These are phyloP conservation scores for Hypoxylon rickii DNA, from an alignment of 495 filamentous ascomycete species.

Conservation along the genomic window DNA sequence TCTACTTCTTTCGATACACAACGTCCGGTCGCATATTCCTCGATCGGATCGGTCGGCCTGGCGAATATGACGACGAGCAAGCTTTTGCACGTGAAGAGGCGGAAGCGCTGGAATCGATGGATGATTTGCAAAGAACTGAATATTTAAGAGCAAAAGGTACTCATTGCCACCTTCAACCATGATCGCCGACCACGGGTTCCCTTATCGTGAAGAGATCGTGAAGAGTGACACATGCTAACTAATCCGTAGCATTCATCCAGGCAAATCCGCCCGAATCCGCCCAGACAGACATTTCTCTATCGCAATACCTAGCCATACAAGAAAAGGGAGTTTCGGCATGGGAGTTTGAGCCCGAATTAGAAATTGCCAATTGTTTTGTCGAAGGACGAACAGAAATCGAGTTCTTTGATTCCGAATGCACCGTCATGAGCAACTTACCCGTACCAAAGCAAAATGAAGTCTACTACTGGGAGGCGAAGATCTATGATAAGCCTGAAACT, in stretches of 20 bases:
- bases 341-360: conserved; percentile 97
- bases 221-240: conserved; percentile 18
- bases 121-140: conserved; percentile 86
- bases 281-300: conserved; percentile 95
- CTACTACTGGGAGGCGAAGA: conserved; percentile 99
- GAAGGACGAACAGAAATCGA: conserved; percentile 96
- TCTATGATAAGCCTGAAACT: conserved; percentile 93
- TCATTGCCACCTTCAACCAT: neutral
- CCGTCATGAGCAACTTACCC: conserved; percentile 94
- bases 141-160: conserved; percentile 95
- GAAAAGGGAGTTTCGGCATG: conserved; percentile 98
- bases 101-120: conserved; percentile 93
- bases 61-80: conserved; percentile 98
- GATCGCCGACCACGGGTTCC: neutral
- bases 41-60: conserved; percentile 89
- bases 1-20: conserved; percentile 96
- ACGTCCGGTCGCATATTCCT: conserved; percentile 86
- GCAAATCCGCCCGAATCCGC: conserved; percentile 93
- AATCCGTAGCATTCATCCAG: conserved; percentile 77
- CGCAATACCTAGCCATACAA: conserved; percentile 96
- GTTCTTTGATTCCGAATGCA: conserved; percentile 97
- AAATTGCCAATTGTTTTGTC: conserved; percentile 99
- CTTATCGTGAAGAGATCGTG: conserved; percentile 6
- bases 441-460: conserved; percentile 99
- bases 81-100: conserved; percentile 90